Evolutionary conservation across 805 yeast species (phyloP).

Genomic region (Lipomyces japonicus): DNA sequence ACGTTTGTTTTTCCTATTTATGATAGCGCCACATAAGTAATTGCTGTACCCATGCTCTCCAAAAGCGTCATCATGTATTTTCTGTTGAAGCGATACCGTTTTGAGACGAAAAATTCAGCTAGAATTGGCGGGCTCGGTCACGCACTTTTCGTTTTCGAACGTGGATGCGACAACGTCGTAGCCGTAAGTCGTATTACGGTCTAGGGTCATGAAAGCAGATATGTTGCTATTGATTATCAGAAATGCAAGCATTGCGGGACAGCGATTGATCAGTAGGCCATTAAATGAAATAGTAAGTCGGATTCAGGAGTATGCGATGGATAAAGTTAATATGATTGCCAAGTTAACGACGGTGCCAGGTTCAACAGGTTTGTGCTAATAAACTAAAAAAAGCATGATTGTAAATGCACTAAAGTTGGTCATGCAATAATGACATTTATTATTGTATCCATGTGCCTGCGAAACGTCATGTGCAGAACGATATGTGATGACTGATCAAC

Average conservation of each 20-base stretch:
- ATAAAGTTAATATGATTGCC: slow-evolving; percentile 30
- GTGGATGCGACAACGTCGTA: slow-evolving; percentile 54
- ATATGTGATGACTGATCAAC: no score
- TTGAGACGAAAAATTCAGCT: slow-evolving; percentile 49
- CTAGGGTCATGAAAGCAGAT: slow-evolving; percentile 47
- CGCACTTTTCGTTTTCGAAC: slow-evolving; percentile 52
- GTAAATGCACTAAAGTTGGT: no score
- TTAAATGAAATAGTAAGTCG: slow-evolving; percentile 40
- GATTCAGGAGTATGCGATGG: slow-evolving; percentile 18
- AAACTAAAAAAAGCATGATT: no score
- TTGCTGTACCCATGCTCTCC: slow-evolving; percentile 68
- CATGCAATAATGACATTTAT: no score
- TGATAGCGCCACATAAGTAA: slow-evolving; percentile 45
- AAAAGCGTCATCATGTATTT: slow-evolving; percentile 71
- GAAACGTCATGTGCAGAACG: no score
- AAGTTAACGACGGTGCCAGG: background rate
- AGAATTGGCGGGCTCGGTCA: slow-evolving; percentile 63
- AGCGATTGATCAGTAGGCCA: slow-evolving; percentile 59
- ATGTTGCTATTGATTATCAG: slow-evolving; percentile 36
- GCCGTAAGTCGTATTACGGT: slow-evolving; percentile 57
- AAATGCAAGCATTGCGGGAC: slow-evolving; percentile 41
- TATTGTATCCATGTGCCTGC: no score
- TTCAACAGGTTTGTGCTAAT: slow-evolving; percentile 9
- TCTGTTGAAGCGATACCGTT: slow-evolving; percentile 50
- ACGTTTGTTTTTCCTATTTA: slow-evolving; percentile 62